Evolutionary conservation across 108 stramenopile genomes (phyloP).

Genomic region (Cyclotella sp.): DNA sequence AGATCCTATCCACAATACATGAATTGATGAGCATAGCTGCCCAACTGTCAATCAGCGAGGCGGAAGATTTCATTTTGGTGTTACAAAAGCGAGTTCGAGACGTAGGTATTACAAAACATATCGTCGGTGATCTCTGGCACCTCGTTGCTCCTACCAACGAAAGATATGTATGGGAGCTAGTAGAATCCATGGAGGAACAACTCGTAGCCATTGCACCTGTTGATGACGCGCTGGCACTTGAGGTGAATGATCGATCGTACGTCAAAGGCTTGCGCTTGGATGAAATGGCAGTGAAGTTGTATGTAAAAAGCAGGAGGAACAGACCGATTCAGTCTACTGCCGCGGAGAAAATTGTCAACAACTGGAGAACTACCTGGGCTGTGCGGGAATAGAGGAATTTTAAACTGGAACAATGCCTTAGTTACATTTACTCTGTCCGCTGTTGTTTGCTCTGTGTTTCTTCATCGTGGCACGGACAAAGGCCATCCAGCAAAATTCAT

Average conservation of each 20-base stretch:
- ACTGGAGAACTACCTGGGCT: slow-evolving; percentile 51
- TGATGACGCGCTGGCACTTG: slow-evolving; percentile 64
- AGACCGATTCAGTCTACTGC: slow-evolving; percentile 70
- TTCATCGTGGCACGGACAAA: no score
- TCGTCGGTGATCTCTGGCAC: slow-evolving; percentile 87
- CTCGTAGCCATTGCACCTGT: slow-evolving; percentile 72
- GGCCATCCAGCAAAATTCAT: no score
- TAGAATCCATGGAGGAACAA: slow-evolving; percentile 64
- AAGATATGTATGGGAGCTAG: slow-evolving; percentile 73
- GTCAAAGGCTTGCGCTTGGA: slow-evolving; percentile 83
- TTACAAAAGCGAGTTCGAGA: slow-evolving; percentile 81
- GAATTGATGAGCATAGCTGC: slow-evolving; percentile 80
- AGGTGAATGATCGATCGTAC: slow-evolving; percentile 71
- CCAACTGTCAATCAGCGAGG: slow-evolving; percentile 64
- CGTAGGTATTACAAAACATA: slow-evolving; percentile 74
- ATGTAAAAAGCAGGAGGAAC: slow-evolving; percentile 61
- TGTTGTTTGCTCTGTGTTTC: no score
- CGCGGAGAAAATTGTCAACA: slow-evolving; percentile 55
- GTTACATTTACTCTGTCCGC: no score
- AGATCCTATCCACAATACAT: slow-evolving; percentile 73
- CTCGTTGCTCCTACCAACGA: slow-evolving; percentile 72
- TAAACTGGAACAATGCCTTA: no score
- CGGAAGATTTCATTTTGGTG: slow-evolving; percentile 75
- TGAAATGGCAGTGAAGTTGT: slow-evolving; percentile 71
- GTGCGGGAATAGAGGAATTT: slow-evolving; percentile 9